Evolutionary conservation across 805 yeast genomes (phyloP).

Genomic region (Saturnispora silvae): DNA sequence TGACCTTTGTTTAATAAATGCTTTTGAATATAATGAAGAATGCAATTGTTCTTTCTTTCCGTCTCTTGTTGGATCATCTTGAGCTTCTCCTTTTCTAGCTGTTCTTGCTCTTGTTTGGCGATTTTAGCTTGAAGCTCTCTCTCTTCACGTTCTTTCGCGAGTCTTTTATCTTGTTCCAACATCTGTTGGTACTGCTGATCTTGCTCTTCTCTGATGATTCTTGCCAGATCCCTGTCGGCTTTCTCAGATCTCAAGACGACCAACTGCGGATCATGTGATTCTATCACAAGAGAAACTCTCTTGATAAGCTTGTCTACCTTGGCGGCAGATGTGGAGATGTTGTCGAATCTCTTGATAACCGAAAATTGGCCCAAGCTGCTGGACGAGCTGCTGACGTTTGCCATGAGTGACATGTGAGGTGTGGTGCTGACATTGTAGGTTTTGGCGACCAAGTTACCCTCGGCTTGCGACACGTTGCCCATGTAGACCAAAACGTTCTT

Average conservation of each 20-base stretch:
- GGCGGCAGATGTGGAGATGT: background rate
- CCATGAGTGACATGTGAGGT: constrained; percentile 46
- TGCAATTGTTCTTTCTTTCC: constrained; percentile 1
- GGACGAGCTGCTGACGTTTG: constrained; percentile 22
- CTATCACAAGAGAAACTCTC: constrained; percentile 32
- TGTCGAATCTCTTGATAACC: constrained; percentile 1
- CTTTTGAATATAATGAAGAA: constrained; percentile 6
- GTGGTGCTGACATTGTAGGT: constrained; percentile 40
- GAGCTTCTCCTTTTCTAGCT: too few species aligned
- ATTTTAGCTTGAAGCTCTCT: constrained; percentile 17
- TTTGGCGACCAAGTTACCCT: constrained; percentile 56
- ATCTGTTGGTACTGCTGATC: constrained; percentile 58
- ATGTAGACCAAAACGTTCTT: constrained; percentile 49
- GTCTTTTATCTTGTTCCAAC: constrained; percentile 42
- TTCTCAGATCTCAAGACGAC: constrained; percentile 48
- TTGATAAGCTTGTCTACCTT: constrained; percentile 22
- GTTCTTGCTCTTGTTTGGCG: constrained; percentile 17
- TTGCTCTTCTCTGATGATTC: constrained; percentile 52
- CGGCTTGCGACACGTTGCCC: constrained; percentile 53
- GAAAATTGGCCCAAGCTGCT: constrained; percentile 1
- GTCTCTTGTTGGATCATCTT: too few species aligned
- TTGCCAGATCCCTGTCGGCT: constrained; percentile 46
- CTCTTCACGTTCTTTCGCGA: constrained; percentile 34
- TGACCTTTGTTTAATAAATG: constrained; percentile 8
- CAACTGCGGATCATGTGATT: constrained; percentile 53